Conservation (phyloP, 495 filamentous ascomycete species). For the Penicillium salamii region DNA sequence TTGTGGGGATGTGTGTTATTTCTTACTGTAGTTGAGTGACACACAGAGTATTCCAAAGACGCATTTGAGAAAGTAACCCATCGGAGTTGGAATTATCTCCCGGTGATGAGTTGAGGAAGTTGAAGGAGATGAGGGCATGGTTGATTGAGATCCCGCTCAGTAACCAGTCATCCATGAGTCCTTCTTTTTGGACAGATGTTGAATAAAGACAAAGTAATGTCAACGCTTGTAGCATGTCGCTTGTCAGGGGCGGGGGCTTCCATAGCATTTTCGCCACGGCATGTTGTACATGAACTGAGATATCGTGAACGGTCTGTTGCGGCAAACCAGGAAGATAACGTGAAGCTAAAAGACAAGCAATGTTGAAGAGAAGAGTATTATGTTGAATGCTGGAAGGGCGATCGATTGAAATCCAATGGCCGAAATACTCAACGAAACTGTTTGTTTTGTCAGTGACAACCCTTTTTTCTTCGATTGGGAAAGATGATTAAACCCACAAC, state of each 20-base stretch:
- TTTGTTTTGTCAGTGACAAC: constrained; percentile 6
- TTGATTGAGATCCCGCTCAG: constrained; percentile 43
- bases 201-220: constrained; percentile 38
- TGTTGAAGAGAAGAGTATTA: constrained; percentile 39
- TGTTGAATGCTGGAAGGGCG: constrained; percentile 25
- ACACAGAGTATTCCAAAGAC: constrained; percentile 41
- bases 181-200: constrained; percentile 33
- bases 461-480: neutral
- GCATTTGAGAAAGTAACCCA: constrained; percentile 33
- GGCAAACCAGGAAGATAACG: constrained; percentile 38
- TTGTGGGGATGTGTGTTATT: neutral
- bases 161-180: constrained; percentile 41
- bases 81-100: constrained; percentile 26
- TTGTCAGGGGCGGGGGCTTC: constrained; percentile 31
- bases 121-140: constrained; percentile 36
- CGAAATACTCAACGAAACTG: constrained; percentile 40
- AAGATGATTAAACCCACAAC: constrained; percentile 22
- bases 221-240: constrained; percentile 37
- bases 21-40: constrained; percentile 39
- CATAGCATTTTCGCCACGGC: constrained; percentile 33
- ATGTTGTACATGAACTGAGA: constrained; percentile 37
- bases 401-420: constrained; percentile 36
- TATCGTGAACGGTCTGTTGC: constrained; percentile 27
- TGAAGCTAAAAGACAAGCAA: constrained; percentile 39
- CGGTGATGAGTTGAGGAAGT: constrained; percentile 26